A percentile compares a stretch with the other conserved stretches of the same genome.
phyloP scores from a whole-genome alignment of 2,329 filamentous ascomycete genomes.

The Colletotrichum siamense region DNA sequence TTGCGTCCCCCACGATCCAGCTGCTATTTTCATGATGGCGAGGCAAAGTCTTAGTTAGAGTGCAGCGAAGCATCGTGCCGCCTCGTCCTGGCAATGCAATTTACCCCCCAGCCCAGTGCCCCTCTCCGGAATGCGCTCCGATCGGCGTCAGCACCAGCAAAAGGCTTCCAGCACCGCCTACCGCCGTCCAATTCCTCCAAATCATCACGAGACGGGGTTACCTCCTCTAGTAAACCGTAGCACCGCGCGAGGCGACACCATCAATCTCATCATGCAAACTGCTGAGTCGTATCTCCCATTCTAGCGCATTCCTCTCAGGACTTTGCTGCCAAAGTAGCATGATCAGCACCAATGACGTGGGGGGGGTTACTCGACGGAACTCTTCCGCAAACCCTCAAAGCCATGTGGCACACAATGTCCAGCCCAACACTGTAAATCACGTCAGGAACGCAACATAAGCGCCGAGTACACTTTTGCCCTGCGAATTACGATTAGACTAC shows the following conservation, averaged over 20 bases:
- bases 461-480: background rate
- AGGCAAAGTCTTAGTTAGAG: background rate
- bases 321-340: background rate
- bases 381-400: background rate
- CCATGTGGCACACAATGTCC: background rate
- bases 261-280: background rate
- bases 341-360: slow-evolving; percentile 15
- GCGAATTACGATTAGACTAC: background rate
- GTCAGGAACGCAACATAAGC: background rate
- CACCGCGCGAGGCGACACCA: background rate
- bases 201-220: background rate
- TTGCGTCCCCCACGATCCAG: background rate
- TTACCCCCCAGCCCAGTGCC: background rate
- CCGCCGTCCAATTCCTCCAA: background rate
- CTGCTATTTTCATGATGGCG: background rate
- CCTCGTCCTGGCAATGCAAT: background rate
- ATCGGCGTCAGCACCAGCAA: background rate
- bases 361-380: background rate
- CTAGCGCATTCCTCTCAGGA: background rate
- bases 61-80: background rate
- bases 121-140: background rate
- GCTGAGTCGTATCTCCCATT: background rate
- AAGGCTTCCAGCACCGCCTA: background rate
- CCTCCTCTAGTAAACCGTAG: background rate
- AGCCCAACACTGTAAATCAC: background rate